phyloP scores from a whole-genome alignment of 1,139 yeast genomes.

The Saccharomyces hybrid region DNA sequence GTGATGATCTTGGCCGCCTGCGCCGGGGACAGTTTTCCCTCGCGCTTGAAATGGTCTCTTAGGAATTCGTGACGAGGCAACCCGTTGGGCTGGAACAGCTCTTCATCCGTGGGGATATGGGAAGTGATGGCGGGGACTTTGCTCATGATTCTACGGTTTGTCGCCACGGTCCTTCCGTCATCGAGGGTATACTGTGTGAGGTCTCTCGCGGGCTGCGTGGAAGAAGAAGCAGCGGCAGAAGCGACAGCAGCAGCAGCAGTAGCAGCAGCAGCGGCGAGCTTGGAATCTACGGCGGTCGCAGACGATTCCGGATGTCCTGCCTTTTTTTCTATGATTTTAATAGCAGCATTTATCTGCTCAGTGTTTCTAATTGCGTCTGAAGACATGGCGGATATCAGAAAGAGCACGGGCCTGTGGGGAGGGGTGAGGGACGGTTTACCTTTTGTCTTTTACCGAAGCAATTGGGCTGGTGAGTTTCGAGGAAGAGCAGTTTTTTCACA shows the following conservation, averaged over 20 bases:
- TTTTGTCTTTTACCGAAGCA: too few species aligned
- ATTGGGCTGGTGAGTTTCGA: too few species aligned
- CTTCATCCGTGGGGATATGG: slow-evolving; percentile 55
- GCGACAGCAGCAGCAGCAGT: neutral
- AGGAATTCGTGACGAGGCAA: slow-evolving; percentile 69
- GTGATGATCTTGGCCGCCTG: slow-evolving; percentile 66
- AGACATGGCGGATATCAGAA: neutral
- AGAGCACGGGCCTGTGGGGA: neutral
- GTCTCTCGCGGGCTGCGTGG: slow-evolving; percentile 33
- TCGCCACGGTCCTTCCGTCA: slow-evolving; percentile 59
- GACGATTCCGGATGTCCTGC: slow-evolving; percentile 18
- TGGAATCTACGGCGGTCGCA: slow-evolving; percentile 1
- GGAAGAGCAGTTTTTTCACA: too few species aligned
- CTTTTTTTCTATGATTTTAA: slow-evolving; percentile 60
- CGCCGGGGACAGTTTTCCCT: slow-evolving; percentile 58
- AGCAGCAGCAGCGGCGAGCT: neutral
- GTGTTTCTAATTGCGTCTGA: slow-evolving; percentile 36
- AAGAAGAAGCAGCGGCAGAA: neutral
- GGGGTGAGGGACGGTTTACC: too few species aligned
- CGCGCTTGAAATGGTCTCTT: slow-evolving; percentile 65
- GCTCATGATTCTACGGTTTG: slow-evolving; percentile 61
- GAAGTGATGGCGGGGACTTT: slow-evolving; percentile 66
- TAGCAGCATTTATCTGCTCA: slow-evolving; percentile 64
- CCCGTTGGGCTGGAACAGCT: slow-evolving; percentile 57
- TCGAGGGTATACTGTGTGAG: slow-evolving; percentile 54